Evolutionary conservation across 2,329 filamentous ascomycete genomes (phyloP).

Genomic region (Diaporthe citriasiana): DNA sequence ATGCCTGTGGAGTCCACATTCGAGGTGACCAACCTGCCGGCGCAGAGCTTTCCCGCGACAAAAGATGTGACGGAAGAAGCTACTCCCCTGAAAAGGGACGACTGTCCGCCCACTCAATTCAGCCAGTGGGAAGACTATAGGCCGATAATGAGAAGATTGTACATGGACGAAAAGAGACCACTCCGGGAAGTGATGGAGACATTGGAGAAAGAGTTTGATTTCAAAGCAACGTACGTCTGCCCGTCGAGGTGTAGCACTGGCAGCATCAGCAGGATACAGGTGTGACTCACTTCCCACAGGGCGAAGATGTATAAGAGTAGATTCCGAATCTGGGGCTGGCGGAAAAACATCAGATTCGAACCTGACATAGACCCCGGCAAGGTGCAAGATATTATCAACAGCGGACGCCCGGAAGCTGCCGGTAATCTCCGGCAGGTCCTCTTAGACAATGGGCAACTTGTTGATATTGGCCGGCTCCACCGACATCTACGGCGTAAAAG

Average conservation of each 20-base stretch:
- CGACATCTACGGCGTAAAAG: not conserved
- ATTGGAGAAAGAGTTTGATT: conserved; percentile 3
- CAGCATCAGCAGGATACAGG: not conserved
- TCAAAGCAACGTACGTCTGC: conserved; percentile 20
- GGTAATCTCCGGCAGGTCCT: not conserved
- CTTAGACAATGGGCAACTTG: conserved; percentile 14
- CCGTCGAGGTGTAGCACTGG: not conserved
- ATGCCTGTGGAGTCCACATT: not conserved
- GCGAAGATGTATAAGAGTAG: conserved; percentile 12
- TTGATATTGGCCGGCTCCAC: not conserved
- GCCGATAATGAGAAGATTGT: conserved; percentile 14
- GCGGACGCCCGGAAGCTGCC: not conserved
- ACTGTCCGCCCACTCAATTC: not conserved
- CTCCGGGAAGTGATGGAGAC: conserved; percentile 3
- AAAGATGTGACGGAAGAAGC: not conserved
- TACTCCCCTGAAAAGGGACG: not conserved
- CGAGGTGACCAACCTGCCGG: not conserved
- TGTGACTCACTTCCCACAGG: conserved; percentile 10
- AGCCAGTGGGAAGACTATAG: conserved; percentile 4
- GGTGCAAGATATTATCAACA: not conserved
- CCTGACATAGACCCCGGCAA: not conserved
- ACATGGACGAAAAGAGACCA: conserved; percentile 12
- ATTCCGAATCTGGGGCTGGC: conserved; percentile 15
- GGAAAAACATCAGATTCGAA: not conserved
- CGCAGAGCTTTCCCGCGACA: not conserved